Percentiles rank a stretch among this genome's conserved stretches.
Conservation (phyloP, 306 rosid genomes). For the Datisca glomerata region DNA sequence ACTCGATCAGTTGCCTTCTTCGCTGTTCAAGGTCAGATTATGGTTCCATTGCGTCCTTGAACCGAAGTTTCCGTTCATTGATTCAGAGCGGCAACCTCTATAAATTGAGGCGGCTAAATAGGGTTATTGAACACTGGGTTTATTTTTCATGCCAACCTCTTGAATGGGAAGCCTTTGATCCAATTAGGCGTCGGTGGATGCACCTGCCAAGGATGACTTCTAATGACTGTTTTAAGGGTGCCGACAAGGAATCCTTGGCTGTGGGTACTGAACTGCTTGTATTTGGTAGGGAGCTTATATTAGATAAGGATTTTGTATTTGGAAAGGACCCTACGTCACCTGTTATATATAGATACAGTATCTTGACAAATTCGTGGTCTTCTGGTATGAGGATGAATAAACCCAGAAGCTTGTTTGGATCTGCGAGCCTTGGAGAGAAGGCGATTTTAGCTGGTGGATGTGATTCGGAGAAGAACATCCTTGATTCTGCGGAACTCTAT, state of each 20-base stretch:
- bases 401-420: slow-evolving; percentile 90
- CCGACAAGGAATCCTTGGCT: slow-evolving; percentile 91
- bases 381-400: slow-evolving; percentile 68
- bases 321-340: slow-evolving; percentile 61
- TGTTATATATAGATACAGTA: slow-evolving; percentile 71
- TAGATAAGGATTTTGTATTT: too few species aligned
- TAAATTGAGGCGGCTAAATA: slow-evolving; percentile 53
- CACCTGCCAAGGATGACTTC: slow-evolving; percentile 81
- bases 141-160: slow-evolving; percentile 71
- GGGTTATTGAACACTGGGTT: slow-evolving; percentile 77
- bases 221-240: slow-evolving; percentile 76
- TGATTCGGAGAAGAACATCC: slow-evolving; percentile 58
- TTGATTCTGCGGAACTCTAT: slow-evolving; percentile 67
- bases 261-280: slow-evolving; percentile 96
- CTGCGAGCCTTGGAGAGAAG: slow-evolving; percentile 80
- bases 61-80: slow-evolving; percentile 48
- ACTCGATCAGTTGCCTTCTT: slow-evolving; percentile 59
- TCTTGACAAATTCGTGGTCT: slow-evolving; percentile 79
- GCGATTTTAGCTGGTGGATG: slow-evolving; percentile 95
- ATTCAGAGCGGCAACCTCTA: slow-evolving; percentile 71
- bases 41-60: slow-evolving; percentile 58
- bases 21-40: slow-evolving; percentile 82
- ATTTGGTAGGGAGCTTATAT: slow-evolving; percentile 66
- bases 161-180: slow-evolving; percentile 94
- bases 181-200: slow-evolving; percentile 61